Base-by-base conservation (phyloP, 768 basidiomycete species). In the Leccinum longicurvipes region DNA sequence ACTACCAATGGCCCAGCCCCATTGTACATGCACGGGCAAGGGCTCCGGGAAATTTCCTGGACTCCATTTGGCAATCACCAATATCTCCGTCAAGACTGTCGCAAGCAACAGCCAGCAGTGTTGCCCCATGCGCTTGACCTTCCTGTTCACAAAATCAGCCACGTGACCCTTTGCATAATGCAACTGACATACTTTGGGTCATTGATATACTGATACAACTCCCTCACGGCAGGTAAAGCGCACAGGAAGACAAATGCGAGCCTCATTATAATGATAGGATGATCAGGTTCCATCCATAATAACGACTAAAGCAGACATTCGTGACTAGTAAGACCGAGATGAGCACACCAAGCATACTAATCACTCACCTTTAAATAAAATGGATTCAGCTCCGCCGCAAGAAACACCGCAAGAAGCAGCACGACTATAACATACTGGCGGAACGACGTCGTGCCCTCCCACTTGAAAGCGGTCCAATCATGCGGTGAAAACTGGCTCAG, bases 211-310 rank as follows among this genome's bases (percentile, higher is more conserved):
- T 91, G 89, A 68, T 82, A 90, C 25, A 92, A 72, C 74, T 93
- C 91, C 63, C 91, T 77, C 55, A 87, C 89, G 14, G 92, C 91
- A 11, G 91, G 91, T 29, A 93, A 75, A n/a, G 86, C 91, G 64
- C 91, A 93, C 3, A 93, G 74, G 67, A 93, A 93, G 58, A 93
- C 83, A 57, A 83, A 83, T 15, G 82, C 84, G 10, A 93, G 79
- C 31, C 80, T 73, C 59, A 82, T 74, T 56, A 92, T 88, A 49
- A 93, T 79, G 60, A 93, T 83, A 11, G 91, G 91, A 69, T 93
- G 91, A 70, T 91, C 86, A 32, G 91, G 92, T 66, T 93, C 90
- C 86, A 93, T 87, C 91, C 91, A 93, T 34, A 93, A 76, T 57
- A 85, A 62, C 7, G 68, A 69, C 68, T 69, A 41, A 47, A 7